A percentile compares a stretch with the other conserved stretches of the same genome.
These are phyloP conservation scores for Aspergillus baeticus DNA, from an alignment of 495 filamentous ascomycete species.

Conservation along the genomic window DNA sequence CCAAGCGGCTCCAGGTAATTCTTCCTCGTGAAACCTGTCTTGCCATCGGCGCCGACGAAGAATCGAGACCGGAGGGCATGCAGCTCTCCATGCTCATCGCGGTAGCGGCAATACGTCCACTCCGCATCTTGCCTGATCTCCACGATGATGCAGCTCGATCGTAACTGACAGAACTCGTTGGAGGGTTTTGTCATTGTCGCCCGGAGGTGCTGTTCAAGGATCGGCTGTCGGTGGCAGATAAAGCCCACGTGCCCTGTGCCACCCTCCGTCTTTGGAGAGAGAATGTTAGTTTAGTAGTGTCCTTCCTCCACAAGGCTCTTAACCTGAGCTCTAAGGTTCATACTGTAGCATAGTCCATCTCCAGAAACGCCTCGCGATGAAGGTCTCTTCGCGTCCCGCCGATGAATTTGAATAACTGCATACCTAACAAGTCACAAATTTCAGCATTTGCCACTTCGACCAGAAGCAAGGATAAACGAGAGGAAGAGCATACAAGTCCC, in stretches of 20 bases:
- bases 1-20: constrained; percentile 46
- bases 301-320: no score
- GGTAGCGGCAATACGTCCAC: constrained; percentile 35
- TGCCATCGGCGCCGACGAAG: constrained; percentile 51
- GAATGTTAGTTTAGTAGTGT: no score
- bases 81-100: constrained; percentile 23
- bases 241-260: constrained; percentile 36
- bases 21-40: constrained; percentile 49
- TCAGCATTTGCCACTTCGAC: no score
- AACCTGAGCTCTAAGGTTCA: no score
- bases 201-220: constrained; percentile 26
- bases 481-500: constrained; percentile 24
- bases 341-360: constrained; percentile 31
- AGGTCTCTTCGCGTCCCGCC: constrained; percentile 20
- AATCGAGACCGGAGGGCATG: constrained; percentile 32
- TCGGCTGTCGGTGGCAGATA: constrained; percentile 32
- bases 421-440: constrained; percentile 19
- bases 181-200: constrained; percentile 14
- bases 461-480: no score
- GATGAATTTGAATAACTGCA: constrained; percentile 28
- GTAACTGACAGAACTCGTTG: constrained; percentile 28
- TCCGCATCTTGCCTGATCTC: constrained; percentile 29
- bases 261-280: constrained; percentile 36
- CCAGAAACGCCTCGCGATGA: constrained; percentile 22
- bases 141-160: constrained; percentile 32